Evolutionary conservation across 1,139 yeast genomes (phyloP), one percentile per base, ranked within the genome.

Genomic region (Candida sanyaensis): DNA sequence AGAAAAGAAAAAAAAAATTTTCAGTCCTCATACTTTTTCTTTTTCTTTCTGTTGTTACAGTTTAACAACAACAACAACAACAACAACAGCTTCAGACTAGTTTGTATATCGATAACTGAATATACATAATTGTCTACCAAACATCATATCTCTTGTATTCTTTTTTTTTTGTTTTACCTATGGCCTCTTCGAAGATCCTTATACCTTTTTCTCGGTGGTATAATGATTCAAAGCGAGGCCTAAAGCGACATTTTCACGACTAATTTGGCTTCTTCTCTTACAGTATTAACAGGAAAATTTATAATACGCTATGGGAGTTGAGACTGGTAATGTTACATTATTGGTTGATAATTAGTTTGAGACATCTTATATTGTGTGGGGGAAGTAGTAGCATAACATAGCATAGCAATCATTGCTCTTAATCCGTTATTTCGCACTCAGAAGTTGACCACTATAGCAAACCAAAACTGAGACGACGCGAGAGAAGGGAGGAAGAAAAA

Each of bases 161-260:
- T 26, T 6, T 8, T 6, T 26, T 8, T 3, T 8, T 26, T 6
- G 2, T 4, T 26, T 4, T 2, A 30, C 32, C 32, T 4, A 30
- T 57, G 84, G 80, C 86, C 75, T 80, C 85, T 81, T 82, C 87
- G 87, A 82, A 82, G 87, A 81, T 81, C 78, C 77, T 63, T 73
- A 69, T 65, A 71, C 77, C 78, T 69, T 64, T 43, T 61, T 55
- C n/a, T 69, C 63, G 77, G 26, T 81, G 82, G 84, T 73, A 63
- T 75, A 68, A 66, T 69, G 84, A 81, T 81, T 82, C 87, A 82
- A 82, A 82, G 84, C 83, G 86, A 78, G 69, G 86, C 85, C 86
- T 61, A 82, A 77, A 82, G 51, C 32, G 49, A 61, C 34, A 26
- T 11, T 42, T 40, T 58, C 63, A 67, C 64, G 54, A 52, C 65